These are phyloP conservation scores for Eucalyptus cladocalyx DNA, from an alignment of 345 rosid genomes.

Conservation along the genomic window DNA sequence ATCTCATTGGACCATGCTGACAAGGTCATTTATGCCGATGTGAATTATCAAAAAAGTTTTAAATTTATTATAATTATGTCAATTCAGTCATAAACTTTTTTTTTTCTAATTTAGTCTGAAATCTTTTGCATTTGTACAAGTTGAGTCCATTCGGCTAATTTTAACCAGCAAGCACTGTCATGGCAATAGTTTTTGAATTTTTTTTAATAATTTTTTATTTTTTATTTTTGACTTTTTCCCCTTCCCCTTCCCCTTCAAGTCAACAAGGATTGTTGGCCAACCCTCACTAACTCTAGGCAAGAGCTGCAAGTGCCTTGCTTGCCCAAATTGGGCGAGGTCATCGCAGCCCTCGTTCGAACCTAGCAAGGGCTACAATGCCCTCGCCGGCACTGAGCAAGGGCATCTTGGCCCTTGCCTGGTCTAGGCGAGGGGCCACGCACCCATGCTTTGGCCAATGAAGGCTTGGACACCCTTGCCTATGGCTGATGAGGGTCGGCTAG, in stretches of 20 bases:
- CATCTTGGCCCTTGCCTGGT: rapidly evolving
- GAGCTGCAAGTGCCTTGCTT: rapidly evolving
- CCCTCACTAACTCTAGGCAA: rapidly evolving
- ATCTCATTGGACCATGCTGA: not conserved
- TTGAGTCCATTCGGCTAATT: rapidly evolving
- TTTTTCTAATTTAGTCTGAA: rapidly evolving
- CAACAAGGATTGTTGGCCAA: rapidly evolving
- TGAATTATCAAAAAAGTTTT: too few relatives aligned
- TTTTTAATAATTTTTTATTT: too few relatives aligned
- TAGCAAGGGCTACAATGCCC: too few relatives aligned
- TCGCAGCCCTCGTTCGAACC: rapidly evolving
- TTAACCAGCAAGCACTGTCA: rapidly evolving
- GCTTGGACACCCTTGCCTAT: rapidly evolving
- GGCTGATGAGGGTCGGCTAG: too few relatives aligned
- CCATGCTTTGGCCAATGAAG: rapidly evolving
- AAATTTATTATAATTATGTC: too few relatives aligned
- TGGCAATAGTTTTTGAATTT: too few relatives aligned
- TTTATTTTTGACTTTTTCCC: too few relatives aligned
- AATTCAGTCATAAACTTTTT: too few relatives aligned
- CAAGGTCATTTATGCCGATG: not conserved
- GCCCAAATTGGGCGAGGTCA: too few relatives aligned
- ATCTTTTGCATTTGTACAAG: too few relatives aligned
- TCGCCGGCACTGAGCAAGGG: rapidly evolving
- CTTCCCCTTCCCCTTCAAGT: too few relatives aligned
- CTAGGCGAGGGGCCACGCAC: too few relatives aligned